Evolutionary conservation across 2,329 filamentous ascomycete species (phyloP), one percentile per base, ranked within the genome.

Genomic region (Madurella mycetomatis): DNA sequence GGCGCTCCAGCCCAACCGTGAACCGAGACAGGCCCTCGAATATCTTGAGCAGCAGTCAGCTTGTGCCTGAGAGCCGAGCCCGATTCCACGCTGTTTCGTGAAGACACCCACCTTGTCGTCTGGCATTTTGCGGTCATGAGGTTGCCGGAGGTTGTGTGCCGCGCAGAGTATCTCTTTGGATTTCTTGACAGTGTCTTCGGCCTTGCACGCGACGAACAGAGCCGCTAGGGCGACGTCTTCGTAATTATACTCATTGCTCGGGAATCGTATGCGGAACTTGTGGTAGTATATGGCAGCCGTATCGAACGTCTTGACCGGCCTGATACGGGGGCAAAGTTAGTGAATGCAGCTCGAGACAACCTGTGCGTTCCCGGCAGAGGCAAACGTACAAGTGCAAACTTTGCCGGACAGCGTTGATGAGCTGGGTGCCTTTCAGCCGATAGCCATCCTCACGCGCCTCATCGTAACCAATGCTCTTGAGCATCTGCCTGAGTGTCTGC

Each of bases 171-270:
- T 95, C 60, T 99, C 94, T 54, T 83, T 85, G 3, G 90, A 95
- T 75, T 97, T 97, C 74, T 99, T 99, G 62, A 96, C 82, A 0
- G 94, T 99, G 70, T 99, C 94, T 71, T 99, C 94, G 44, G 95
- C 91, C 74, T 99, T 99, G 77, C 92, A 97, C 2, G 92, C 92
- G 2, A 92, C 88, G 66, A 97, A 92, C 9, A 99, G 76, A 19
- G 90, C 87, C 1, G 94, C 90, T 7, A 94, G 83, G 0, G 92
- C 90, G 1, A 90, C 92, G 68, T 97, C 92, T 70, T 90, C 72
- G 60, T 85, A 91, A 69, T 88, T 88, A 71, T 95, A 96, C 65
- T 95, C 91, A 60, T 78, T 84, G 62, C 92, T 90, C n/a, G 85
- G 81, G 66, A 95, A 91, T 44, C 87, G 83, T 49, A 97, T 80